Percentiles rank a stretch among this genome's conserved stretches.
These are phyloP conservation scores for Dryas octopetala DNA, from an alignment of 306 rosid genomes.

Conservation along the genomic window DNA sequence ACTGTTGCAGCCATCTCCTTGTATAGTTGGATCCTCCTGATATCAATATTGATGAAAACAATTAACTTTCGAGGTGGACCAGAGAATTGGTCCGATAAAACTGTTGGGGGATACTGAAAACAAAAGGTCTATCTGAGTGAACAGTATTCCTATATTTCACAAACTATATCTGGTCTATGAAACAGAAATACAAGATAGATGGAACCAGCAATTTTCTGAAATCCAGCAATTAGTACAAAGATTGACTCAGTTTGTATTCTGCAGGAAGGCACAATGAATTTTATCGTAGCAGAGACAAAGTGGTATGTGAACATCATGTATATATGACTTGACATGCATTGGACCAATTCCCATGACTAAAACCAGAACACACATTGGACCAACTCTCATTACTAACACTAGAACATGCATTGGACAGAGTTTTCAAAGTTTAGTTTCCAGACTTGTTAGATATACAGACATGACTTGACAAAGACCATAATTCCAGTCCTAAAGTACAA, in stretches of 20 bases:
- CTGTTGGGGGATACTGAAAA: not conserved
- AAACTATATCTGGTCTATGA: not conserved
- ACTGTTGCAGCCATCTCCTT: slow-evolving; percentile 67
- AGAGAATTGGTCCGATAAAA: slow-evolving; percentile 9
- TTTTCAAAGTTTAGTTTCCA: not conserved
- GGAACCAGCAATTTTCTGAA: not conserved
- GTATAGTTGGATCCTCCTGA: slow-evolving; percentile 73
- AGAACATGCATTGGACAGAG: not conserved
- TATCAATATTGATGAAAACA: slow-evolving; percentile 6
- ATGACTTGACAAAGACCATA: not conserved
- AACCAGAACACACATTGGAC: not conserved
- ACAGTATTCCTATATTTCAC: not conserved
- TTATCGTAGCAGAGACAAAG: not conserved
- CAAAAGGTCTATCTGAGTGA: not conserved
- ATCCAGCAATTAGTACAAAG: not conserved
- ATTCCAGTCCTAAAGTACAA: not conserved
- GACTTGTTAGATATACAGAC: no score
- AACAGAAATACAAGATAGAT: not conserved
- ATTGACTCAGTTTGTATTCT: no score
- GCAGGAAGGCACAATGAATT: no score
- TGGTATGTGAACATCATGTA: not conserved
- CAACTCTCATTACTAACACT: not conserved
- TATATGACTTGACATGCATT: no score
- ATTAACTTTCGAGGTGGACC: not conserved
- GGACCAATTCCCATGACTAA: no score